These are phyloP conservation scores for Cyclanthera cordifolia DNA, from an alignment of 306 rosid genomes.

Conservation along the genomic window DNA sequence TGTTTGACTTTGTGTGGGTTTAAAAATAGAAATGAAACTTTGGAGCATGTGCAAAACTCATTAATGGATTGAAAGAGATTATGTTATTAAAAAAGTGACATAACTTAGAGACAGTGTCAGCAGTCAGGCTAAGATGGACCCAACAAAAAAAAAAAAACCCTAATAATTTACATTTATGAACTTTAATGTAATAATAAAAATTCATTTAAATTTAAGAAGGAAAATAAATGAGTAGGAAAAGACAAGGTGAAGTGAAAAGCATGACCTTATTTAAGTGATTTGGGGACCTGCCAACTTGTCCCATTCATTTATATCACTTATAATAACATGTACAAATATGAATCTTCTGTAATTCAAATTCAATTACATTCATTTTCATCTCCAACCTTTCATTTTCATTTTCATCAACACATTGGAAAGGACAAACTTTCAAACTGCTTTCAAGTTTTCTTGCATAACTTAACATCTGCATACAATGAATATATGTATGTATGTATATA, in stretches of 20 bases:
- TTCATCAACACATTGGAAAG: too few relatives aligned
- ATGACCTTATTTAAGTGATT: neutral
- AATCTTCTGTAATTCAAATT: too few relatives aligned
- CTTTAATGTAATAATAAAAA: neutral
- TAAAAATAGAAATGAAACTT: neutral
- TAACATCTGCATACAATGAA: too few relatives aligned
- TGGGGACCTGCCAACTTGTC: neutral
- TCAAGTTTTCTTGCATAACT: too few relatives aligned
- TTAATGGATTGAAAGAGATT: neutral
- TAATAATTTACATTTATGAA: neutral
- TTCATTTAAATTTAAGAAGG: neutral
- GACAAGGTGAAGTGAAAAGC: slow-evolving; percentile 1
- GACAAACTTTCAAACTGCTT: too few relatives aligned
- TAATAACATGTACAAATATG: neutral
- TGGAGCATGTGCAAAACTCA: neutral
- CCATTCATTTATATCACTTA: neutral
- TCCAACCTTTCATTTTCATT: too few relatives aligned
- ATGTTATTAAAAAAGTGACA: neutral
- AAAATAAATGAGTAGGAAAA: neutral
- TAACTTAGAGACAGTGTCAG: neutral
- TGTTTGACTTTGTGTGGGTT: neutral
- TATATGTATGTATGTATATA: too few relatives aligned
- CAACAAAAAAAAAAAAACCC: neutral
- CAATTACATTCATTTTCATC: too few relatives aligned
- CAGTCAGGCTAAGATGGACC: neutral